Evolutionary conservation across 306 rosid species (phyloP), one percentile per base, ranked within the genome.

Genomic region (Leucaena leucocephala): DNA sequence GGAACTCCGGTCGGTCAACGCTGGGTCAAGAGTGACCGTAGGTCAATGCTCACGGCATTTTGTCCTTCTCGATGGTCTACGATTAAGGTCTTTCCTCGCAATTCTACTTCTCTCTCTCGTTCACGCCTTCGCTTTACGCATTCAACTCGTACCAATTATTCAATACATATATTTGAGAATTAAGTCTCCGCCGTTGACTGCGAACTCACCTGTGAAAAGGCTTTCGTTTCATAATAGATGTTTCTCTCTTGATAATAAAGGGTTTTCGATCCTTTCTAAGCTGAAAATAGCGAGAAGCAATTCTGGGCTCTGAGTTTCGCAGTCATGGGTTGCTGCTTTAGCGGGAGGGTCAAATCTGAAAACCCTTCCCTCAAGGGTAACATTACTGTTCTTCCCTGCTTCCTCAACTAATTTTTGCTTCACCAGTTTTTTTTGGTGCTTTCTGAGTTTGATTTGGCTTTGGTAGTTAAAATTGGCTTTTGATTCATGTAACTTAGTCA

Each of bases 321-420:
- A 35, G 22, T 84, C 68, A 95, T 95, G 99, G 99, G 99, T 82
- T 89, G 97, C 52, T 91, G 98, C 83, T 81, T 77, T 0, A 91
- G 98, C 84, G 89, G 90, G 22, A 86, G 86, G 73, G 85, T 95
- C 85, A 93, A 93, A 81, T 98, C 98, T 78, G 97, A 93, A 67
- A 95, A 96, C 88, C 91, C 94, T 83, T 86, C 85, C 74, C 91
- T 79, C 3, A 77, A 90, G 83, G 99, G 96, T 92, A 86, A 68
- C 27, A 45, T 15, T 81, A 79, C 58, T 67, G 7, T 59, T 78
- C 45, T 49, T 49, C 50, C 57, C 66, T 52, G 17, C 83, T 81
- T 62, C 27, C 81, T 50, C 62, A 10, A 17, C 43, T 64, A 1
- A 3, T 71, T 84, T 73, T 84, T 77, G 7, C 45, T 74, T 77